Evolutionary conservation across 1,284 basidiomycete genomes (phyloP).

Genomic region (Microbotryum silenes-acaulis): DNA sequence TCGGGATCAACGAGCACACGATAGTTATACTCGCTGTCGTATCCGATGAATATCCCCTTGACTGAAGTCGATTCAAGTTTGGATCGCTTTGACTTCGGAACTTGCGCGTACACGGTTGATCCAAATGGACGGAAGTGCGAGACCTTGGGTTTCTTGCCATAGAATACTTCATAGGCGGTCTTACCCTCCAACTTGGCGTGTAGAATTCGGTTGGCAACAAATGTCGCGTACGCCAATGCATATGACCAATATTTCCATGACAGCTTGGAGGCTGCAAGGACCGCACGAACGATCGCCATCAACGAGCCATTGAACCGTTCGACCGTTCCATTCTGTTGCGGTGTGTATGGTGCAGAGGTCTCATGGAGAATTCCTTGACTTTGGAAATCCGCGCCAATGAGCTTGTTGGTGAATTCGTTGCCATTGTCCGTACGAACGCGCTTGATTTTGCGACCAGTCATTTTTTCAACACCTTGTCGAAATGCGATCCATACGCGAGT

Average conservation of each 20-base stretch:
- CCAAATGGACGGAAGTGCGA: slow-evolving; percentile 1
- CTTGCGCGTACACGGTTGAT: neutral
- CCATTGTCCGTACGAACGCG: slow-evolving; percentile 32
- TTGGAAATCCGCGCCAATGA: slow-evolving; percentile 1
- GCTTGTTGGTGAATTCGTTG: slow-evolving; percentile 10
- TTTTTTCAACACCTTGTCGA: slow-evolving; percentile 26
- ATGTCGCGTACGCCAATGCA: neutral
- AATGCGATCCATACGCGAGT: no score
- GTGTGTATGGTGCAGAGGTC: slow-evolving; percentile 11
- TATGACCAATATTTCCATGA: neutral
- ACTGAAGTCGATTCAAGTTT: neutral
- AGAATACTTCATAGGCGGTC: neutral
- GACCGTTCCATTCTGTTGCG: slow-evolving; percentile 10
- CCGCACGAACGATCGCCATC: neutral
- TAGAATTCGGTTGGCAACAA: neutral
- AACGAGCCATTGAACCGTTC: neutral
- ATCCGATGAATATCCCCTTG: neutral
- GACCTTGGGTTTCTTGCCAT: neutral
- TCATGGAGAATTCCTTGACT: slow-evolving; percentile 10
- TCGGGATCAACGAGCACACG: no score
- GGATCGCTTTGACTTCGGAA: neutral
- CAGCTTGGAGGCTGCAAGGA: neutral
- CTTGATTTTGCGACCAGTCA: slow-evolving; percentile 37
- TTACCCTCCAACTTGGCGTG: neutral
- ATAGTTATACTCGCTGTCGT: neutral